A percentile compares a stretch with the other conserved stretches of the same genome.
Evolutionary conservation across 2,329 filamentous ascomycete species (phyloP).

Genomic region (Triangularia verruculosa): DNA sequence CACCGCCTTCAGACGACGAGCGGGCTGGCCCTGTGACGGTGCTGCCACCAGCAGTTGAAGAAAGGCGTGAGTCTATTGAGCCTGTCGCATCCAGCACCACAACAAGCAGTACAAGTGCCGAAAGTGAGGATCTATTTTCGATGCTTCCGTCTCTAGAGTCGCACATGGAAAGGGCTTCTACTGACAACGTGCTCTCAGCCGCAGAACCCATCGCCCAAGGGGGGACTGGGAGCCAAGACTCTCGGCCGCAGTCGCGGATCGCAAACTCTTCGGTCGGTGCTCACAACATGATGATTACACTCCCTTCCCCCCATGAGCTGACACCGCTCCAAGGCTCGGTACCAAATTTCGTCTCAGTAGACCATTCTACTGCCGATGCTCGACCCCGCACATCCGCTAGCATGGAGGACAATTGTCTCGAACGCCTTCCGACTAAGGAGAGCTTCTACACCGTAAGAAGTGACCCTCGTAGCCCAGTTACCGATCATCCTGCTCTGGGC

Average conservation of each 20-base stretch:
- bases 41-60: constrained; percentile 35
- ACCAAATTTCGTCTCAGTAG: not conserved
- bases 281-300: not conserved
- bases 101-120: constrained; percentile 13
- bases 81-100: constrained; percentile 11
- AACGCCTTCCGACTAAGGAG: not conserved
- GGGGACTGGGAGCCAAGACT: not conserved
- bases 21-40: constrained; percentile 29
- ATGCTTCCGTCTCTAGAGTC: not conserved
- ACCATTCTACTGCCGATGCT: not conserved
- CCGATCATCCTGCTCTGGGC: not conserved
- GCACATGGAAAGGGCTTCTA: not conserved
- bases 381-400: not conserved
- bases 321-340: constrained; percentile 8
- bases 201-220: not conserved
- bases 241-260: not conserved
- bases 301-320: constrained; percentile 15
- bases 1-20: not conserved
- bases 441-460: not conserved
- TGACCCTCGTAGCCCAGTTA: not conserved
- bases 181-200: not conserved
- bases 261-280: constrained; percentile 15
- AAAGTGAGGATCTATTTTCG: constrained; percentile 5
- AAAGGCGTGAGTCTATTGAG: constrained; percentile 34
- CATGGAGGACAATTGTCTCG: not conserved